Evolutionary conservation across 2,329 filamentous ascomycete species (phyloP).

Genomic region (Nemania serpens): DNA sequence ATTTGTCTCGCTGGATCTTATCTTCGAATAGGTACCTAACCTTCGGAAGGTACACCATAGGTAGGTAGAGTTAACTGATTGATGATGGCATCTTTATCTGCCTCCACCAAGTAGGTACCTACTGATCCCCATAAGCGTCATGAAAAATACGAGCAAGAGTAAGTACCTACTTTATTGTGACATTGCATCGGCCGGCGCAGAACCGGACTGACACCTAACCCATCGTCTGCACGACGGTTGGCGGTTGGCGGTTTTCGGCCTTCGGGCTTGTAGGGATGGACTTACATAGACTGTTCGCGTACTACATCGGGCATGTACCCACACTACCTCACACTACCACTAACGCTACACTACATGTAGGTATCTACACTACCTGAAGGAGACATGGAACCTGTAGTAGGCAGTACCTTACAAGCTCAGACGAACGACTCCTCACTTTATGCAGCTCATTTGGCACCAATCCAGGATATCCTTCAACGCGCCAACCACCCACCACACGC

Average conservation of each 20-base stretch:
- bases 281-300: too few relatives aligned
- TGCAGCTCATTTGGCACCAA: slow-evolving; percentile 26
- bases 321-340: too few relatives aligned
- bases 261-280: too few relatives aligned
- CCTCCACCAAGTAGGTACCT: slow-evolving; percentile 3
- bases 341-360: slow-evolving; percentile 5
- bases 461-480: slow-evolving; percentile 18
- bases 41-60: too few relatives aligned
- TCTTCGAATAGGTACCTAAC: slow-evolving; percentile 2
- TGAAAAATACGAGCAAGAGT: slow-evolving; percentile 5
- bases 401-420: slow-evolving; percentile 2
- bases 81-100: slow-evolving; percentile 9
- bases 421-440: slow-evolving; percentile 24
- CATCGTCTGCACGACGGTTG: slow-evolving; percentile 12
- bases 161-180: slow-evolving; percentile 13
- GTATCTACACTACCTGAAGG: not conserved
- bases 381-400: not conserved
- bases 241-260: too few relatives aligned
- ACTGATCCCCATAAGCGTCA: not conserved
- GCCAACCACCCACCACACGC: not conserved
- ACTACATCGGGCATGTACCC: too few relatives aligned
- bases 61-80: not conserved
- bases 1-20: slow-evolving; percentile 19
- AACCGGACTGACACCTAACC: slow-evolving; percentile 14
- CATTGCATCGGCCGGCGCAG: slow-evolving; percentile 11